Base-by-base conservation (phyloP, 202 grass and related monocot genomes). In the Saccharum hybrid region DNA sequence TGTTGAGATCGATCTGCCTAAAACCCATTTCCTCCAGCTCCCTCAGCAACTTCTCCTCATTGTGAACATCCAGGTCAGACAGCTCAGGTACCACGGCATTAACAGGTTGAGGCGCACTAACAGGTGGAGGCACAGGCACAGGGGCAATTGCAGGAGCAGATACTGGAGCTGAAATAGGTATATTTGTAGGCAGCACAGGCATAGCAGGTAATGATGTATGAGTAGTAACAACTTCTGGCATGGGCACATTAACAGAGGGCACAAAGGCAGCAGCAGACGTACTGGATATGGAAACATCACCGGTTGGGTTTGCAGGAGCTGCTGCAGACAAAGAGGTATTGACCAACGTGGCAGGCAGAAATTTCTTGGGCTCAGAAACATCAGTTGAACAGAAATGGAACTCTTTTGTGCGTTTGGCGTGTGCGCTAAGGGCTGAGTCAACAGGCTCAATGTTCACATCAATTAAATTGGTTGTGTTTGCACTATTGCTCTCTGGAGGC, bases 1-100 rank as follows among this genome's bases (percentile, higher is more conserved):
- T 99, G 89, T 99, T 99, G 78, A 99, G 81, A 65, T 92, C 93
- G 73, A 96, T 74, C 83, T 92, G 91, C 75, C 74, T 96, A 36
- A 99, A 99, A 21, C 96, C 96, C 96, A 99, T 99, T 39, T 94
- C 89, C 88, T 96, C 93, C 9, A 99, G 84, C 76, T 96, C 96
- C 67, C 86, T 87, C 26, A 99, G 91, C 84, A 99, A 73, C 46
- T 78, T 91, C 74, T 91, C 86, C 68, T 97, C 94, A 15, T 48
- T 77, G n/a, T 81, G 67, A 72, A 56, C 81, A 26, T 90, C 81
- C 9, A 72, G 34, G 60, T 63, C 60, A 4, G 72, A 37, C 33
- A 38, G 51, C 26, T 51, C 82, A 59, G 77, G 51, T 31, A 66
- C 41, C 19, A 45, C 23, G 0, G 10, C 74, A 52, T 61, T 71